Evolutionary conservation across 345 rosid species (phyloP).

Genomic region (Rhizophora apiculata): DNA sequence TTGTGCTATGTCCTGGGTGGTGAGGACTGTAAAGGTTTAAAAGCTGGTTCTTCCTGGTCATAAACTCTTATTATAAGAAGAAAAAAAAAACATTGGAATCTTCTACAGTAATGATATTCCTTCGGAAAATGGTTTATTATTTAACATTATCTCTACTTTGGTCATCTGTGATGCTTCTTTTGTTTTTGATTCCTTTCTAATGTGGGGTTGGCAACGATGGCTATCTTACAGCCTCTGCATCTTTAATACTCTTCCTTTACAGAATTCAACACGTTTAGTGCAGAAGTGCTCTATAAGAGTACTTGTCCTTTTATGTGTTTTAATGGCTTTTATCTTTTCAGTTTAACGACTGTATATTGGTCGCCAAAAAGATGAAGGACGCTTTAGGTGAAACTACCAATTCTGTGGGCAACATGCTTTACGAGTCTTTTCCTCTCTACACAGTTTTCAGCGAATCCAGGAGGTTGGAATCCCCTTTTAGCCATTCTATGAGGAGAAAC

Average conservation of each 20-base stretch:
- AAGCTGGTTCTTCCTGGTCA: conserved; percentile 37
- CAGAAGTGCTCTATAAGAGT: background rate
- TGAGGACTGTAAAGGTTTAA: conserved; percentile 42
- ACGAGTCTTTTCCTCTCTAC: background rate
- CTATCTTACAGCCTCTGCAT: conserved; percentile 20
- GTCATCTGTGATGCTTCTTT: background rate
- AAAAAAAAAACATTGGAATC: conserved; percentile 19
- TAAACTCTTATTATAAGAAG: conserved; percentile 26
- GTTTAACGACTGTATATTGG: conserved; percentile 15
- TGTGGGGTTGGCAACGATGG: conserved; percentile 5
- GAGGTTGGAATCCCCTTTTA: background rate
- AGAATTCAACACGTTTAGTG: conserved; percentile 1
- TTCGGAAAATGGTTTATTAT: conserved; percentile 16
- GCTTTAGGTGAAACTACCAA: conserved; percentile 1
- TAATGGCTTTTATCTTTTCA: conserved; percentile 2
- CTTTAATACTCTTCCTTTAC: conserved; percentile 6
- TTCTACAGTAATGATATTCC: conserved; percentile 32
- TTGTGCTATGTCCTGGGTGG: conserved; percentile 27
- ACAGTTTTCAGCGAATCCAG: background rate
- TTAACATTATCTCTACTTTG: conserved; percentile 1
- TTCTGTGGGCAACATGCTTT: background rate
- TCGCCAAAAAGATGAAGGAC: conserved; percentile 19
- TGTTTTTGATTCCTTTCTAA: background rate
- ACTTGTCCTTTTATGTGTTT: background rate
- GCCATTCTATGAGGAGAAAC: background rate